These are phyloP conservation scores for Berberis thunbergii DNA, from an alignment of 164 flowering plant species.

Conservation along the genomic window DNA sequence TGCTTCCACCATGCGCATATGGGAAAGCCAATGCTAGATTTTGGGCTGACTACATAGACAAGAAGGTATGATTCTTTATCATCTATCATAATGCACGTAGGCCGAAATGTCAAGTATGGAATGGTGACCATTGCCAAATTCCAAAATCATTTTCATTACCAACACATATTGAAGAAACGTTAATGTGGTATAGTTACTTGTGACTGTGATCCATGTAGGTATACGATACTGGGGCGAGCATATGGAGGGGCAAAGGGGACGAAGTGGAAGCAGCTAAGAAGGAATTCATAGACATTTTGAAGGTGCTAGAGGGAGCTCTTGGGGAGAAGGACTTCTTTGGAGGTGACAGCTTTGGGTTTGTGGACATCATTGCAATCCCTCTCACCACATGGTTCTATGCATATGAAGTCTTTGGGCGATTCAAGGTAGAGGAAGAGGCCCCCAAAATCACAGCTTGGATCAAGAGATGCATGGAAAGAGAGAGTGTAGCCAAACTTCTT, in stretches of 20 bases:
- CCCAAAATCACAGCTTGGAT: constrained; percentile 48
- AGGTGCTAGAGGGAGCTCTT: constrained; percentile 39
- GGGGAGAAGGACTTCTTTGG: constrained; percentile 44
- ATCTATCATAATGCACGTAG: not conserved
- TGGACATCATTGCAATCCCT: constrained; percentile 30
- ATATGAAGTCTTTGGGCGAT: constrained; percentile 33
- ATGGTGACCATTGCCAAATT: too few relatives aligned
- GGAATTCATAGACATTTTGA: constrained; percentile 38
- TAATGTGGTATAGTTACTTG: not conserved
- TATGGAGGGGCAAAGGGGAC: constrained; percentile 45
- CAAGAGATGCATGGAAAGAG: constrained; percentile 36
- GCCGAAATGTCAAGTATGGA: too few relatives aligned
- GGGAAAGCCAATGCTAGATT: constrained; percentile 34
- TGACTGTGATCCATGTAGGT: constrained; percentile 17
- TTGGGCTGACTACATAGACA: constrained; percentile 51
- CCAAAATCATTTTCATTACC: too few relatives aligned
- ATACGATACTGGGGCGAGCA: constrained; percentile 24
- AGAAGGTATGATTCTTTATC: constrained; percentile 25
- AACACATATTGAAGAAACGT: too few relatives aligned
- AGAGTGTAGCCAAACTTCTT: constrained; percentile 31
- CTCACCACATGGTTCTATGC: constrained; percentile 38
- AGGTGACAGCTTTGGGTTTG: constrained; percentile 40
- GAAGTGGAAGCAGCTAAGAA: constrained; percentile 27
- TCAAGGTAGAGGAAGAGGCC: constrained; percentile 34
- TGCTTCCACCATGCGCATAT: constrained; percentile 38